phyloP scores from a whole-genome alignment of 192 early-diverging fungal species.

The Coemansia sp. region DNA sequence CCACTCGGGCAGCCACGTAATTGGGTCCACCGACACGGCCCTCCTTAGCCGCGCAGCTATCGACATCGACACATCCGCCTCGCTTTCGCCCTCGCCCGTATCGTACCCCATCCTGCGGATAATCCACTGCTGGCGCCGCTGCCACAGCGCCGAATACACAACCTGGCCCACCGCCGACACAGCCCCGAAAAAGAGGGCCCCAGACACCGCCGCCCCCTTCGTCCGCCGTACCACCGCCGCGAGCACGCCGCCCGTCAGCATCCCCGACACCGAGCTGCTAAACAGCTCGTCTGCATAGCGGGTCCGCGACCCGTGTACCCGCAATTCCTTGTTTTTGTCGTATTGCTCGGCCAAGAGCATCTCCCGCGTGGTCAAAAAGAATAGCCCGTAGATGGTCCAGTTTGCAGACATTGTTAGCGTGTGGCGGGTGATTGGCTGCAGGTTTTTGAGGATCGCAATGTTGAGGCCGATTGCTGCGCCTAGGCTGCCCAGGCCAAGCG shows the following conservation, averaged over 20 bases:
- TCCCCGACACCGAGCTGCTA: slow-evolving; percentile 61
- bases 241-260: slow-evolving; percentile 58
- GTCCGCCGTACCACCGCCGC: slow-evolving; percentile 55
- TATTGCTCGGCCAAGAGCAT: slow-evolving; percentile 59
- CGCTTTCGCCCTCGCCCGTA: background rate
- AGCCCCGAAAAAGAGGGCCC: slow-evolving; percentile 56
- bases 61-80: slow-evolving; percentile 17
- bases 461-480: slow-evolving; percentile 41
- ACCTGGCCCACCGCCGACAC: slow-evolving; percentile 56
- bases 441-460: slow-evolving; percentile 39
- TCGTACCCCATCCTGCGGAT: slow-evolving; percentile 22
- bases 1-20: slow-evolving; percentile 57
- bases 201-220: slow-evolving; percentile 52
- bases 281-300: slow-evolving; percentile 61
- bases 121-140: slow-evolving; percentile 57
- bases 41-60: slow-evolving; percentile 12
- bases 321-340: slow-evolving; percentile 50
- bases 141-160: slow-evolving; percentile 39
- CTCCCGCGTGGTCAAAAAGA: slow-evolving; percentile 56
- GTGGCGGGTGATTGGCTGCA: slow-evolving; percentile 38
- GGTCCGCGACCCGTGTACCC: slow-evolving; percentile 60
- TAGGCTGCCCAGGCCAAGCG: slow-evolving; percentile 16
- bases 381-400: slow-evolving; percentile 38
- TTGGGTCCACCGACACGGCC: slow-evolving; percentile 23
- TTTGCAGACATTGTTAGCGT: slow-evolving; percentile 40